Evolutionary conservation across 345 rosid species (phyloP).

Genomic region (Populus simonii): DNA sequence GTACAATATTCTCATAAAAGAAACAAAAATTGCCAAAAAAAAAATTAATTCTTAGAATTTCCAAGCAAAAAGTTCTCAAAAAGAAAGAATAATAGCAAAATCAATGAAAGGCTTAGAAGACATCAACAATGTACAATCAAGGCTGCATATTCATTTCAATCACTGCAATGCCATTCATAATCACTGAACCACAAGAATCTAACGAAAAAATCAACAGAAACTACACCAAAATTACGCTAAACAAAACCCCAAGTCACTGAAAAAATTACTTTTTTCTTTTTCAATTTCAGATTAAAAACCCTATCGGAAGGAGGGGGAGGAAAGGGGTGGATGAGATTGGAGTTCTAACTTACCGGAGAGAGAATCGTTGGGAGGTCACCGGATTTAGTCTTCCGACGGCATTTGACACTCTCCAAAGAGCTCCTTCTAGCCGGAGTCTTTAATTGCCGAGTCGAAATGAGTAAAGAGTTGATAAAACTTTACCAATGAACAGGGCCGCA

Average conservation of each 20-base stretch:
- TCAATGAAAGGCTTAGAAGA: not conserved
- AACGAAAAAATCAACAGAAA: not conserved
- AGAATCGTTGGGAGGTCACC: not conserved
- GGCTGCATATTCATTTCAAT: not conserved
- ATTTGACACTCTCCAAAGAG: not conserved
- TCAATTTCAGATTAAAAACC: not conserved
- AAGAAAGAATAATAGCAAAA: too few species aligned
- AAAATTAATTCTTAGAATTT: not conserved
- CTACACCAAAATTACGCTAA: not conserved
- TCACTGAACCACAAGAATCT: not conserved
- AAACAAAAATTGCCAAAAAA: too few species aligned
- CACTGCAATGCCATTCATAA: not conserved
- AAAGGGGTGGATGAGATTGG: not conserved
- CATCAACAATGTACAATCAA: not conserved
- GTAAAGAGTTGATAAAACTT: too few species aligned
- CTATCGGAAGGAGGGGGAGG: not conserved
- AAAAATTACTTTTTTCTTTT: too few species aligned
- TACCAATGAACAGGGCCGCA: too few species aligned
- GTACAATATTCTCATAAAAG: too few species aligned
- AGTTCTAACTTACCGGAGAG: not conserved
- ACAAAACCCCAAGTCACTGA: not conserved
- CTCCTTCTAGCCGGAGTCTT: not conserved
- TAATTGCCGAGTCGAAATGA: not conserved
- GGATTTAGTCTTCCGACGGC: not conserved
- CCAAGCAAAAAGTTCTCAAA: not conserved